Evolutionary conservation across 441 rosid species (phyloP).

Genomic region (Sinapis alba): DNA sequence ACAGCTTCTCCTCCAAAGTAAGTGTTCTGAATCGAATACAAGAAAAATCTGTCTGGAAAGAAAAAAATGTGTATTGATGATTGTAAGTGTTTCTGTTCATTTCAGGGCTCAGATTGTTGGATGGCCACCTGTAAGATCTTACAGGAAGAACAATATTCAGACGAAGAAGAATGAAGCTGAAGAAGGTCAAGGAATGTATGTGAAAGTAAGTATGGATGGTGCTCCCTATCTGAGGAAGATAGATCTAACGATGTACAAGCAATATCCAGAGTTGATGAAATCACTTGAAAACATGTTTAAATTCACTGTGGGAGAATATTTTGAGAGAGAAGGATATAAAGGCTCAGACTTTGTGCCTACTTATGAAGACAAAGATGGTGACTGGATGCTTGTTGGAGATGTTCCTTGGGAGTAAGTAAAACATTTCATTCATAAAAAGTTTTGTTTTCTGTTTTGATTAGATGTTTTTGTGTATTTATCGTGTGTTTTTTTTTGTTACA

Average conservation of each 20-base stretch:
- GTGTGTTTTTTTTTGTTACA: constrained; percentile 25
- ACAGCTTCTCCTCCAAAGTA: constrained; percentile 56
- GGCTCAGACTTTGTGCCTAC: constrained; percentile 91
- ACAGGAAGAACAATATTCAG: constrained; percentile 69
- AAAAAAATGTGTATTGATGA: neutral
- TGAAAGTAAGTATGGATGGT: constrained; percentile 42
- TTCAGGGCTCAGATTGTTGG: constrained; percentile 84
- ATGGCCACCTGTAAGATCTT: constrained; percentile 90
- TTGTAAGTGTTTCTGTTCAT: neutral
- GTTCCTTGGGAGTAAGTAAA: constrained; percentile 82
- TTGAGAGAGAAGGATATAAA: constrained; percentile 83
- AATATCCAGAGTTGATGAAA: constrained; percentile 64
- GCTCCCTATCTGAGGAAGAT: constrained; percentile 93
- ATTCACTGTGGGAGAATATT: constrained; percentile 58
- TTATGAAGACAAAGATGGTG: constrained; percentile 94
- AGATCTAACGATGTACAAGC: constrained; percentile 65
- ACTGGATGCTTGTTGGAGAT: constrained; percentile 94
- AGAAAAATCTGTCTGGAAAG: neutral
- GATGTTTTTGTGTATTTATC: neutral
- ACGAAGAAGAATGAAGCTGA: constrained; percentile 60
- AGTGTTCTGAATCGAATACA: constrained; percentile 21
- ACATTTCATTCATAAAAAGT: neutral
- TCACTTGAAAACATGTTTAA: constrained; percentile 87
- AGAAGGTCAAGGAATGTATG: constrained; percentile 62
- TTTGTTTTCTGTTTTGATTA: constrained; percentile 4